Evolutionary conservation across 1,284 basidiomycete species (phyloP), one percentile per base, ranked within the genome.

Genomic region (Cerrena zonata): DNA sequence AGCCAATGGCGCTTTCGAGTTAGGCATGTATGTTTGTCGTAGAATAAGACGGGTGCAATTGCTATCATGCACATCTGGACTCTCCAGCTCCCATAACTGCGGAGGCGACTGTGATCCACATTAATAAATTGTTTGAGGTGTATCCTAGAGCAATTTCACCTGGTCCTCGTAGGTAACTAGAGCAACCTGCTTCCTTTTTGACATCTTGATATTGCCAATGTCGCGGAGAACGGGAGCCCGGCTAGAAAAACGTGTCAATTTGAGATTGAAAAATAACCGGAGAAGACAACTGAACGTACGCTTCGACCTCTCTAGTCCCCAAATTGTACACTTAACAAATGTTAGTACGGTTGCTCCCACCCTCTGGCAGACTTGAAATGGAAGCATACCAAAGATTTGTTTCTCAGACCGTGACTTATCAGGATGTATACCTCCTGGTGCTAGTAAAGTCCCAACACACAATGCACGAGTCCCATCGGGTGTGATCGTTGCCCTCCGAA

Each of bases 131-230:
- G 19, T 10, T n/a, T n/a, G 1, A 5, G 23, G 23, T 37, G 4
- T n/a, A 1, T 26, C 4, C 22, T 25, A 42, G 30, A 15, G 44
- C 2, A 10, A 46, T 7, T 2, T 34, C 53, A 51, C 53, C 41
- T 47, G 48, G 25, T 49, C 47, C 5, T 48, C 45, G 22, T 48
- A 54, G 40, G 46, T 54, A 22, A 54, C 46, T 10, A 54, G 45
- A 13, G 37, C 37, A 2, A 41, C 46, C 1, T 13, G 12, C 18
- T 49, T 36, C 25, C 48, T 47, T 10, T 34, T 13, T 2, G 50
- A 46, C 7, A 54, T 11, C 2, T 30, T 39, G 36, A 51, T 43
- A 19, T 49, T 47, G 15, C 45, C 41, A 21, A 51, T 40, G 12
- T 54, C 50, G 37, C 48, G 24, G 22, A 45, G 48, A 3, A 51